Percentiles rank a stretch among this genome's conserved stretches.
Evolutionary conservation across 208 protist species (phyloP).

Genomic region (Acanthamoeba healyi): DNA sequence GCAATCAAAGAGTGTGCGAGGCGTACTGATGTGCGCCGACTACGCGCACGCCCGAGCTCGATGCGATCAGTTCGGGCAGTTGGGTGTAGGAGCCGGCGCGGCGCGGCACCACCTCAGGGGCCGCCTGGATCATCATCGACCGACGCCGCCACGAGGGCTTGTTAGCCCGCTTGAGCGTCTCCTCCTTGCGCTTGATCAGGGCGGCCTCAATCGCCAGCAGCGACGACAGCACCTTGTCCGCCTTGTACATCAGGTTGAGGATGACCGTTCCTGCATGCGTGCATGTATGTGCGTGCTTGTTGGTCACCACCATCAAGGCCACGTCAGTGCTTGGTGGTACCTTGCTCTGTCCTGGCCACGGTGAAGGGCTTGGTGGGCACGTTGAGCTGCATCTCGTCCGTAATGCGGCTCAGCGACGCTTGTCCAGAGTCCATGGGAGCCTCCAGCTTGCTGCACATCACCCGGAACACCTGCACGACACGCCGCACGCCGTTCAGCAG

Average conservation of each 20-base stretch:
- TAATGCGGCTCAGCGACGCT: background rate
- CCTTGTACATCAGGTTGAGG: background rate
- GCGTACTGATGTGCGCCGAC: background rate
- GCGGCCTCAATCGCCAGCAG: background rate
- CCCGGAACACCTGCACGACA: background rate
- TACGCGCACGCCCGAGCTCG: no score
- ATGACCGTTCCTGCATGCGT: background rate
- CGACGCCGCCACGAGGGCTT: background rate
- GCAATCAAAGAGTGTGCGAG: background rate
- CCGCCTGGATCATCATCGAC: background rate
- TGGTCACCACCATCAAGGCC: no score
- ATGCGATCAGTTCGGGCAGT: background rate
- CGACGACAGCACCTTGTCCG: background rate
- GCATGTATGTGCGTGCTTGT: background rate
- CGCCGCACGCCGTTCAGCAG: background rate
- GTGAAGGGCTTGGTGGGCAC: background rate
- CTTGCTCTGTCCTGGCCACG: background rate
- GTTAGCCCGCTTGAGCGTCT: background rate
- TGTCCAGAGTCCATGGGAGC: background rate
- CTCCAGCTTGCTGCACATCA: slow-evolving; percentile 36
- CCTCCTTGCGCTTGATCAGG: background rate
- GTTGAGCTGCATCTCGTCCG: background rate
- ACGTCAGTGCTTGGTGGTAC: no score
- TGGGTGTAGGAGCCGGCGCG: background rate
- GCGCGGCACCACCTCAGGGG: background rate